Percentiles rank a stretch among this genome's conserved stretches.
These are phyloP conservation scores for Leucocoprinus leucothites DNA, from an alignment of 768 basidiomycete genomes.

Conservation along the genomic window DNA sequence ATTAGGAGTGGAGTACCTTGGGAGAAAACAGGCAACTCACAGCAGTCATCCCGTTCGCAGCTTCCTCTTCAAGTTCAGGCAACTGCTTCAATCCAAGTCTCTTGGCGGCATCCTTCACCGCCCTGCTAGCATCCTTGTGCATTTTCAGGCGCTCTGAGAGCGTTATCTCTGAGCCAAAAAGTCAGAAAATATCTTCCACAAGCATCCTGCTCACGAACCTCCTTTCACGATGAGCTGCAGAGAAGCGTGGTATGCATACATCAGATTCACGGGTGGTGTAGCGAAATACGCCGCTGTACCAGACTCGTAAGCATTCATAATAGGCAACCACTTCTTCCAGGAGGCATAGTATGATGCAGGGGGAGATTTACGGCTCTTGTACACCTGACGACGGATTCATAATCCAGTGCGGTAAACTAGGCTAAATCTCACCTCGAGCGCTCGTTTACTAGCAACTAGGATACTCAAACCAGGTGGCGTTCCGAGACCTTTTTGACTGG, in stretches of 20 bases:
- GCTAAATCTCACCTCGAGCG: slow-evolving; percentile 56
- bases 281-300: slow-evolving; percentile 88
- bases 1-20: neutral
- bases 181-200: neutral
- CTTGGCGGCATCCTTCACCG: slow-evolving; percentile 64
- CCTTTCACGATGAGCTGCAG: slow-evolving; percentile 60
- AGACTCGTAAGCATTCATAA: slow-evolving; percentile 91
- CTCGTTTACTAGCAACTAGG: slow-evolving; percentile 74
- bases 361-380: slow-evolving; percentile 54
- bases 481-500: slow-evolving; percentile 90
- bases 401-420: neutral
- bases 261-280: slow-evolving; percentile 91
- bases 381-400: slow-evolving; percentile 2
- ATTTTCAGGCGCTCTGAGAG: slow-evolving; percentile 75
- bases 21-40: slow-evolving; percentile 32
- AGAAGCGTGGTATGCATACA: slow-evolving; percentile 87
- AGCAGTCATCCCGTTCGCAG: slow-evolving; percentile 96
- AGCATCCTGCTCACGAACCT: neutral
- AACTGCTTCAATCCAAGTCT: slow-evolving; percentile 74
- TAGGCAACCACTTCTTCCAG: slow-evolving; percentile 93
- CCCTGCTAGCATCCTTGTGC: slow-evolving; percentile 67
- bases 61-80: slow-evolving; percentile 53
- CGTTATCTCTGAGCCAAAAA: neutral
- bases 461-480: slow-evolving; percentile 92
- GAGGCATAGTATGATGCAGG: slow-evolving; percentile 81